Conservation (phyloP, 768 basidiomycete genomes). For the Epithele typhae region DNA sequence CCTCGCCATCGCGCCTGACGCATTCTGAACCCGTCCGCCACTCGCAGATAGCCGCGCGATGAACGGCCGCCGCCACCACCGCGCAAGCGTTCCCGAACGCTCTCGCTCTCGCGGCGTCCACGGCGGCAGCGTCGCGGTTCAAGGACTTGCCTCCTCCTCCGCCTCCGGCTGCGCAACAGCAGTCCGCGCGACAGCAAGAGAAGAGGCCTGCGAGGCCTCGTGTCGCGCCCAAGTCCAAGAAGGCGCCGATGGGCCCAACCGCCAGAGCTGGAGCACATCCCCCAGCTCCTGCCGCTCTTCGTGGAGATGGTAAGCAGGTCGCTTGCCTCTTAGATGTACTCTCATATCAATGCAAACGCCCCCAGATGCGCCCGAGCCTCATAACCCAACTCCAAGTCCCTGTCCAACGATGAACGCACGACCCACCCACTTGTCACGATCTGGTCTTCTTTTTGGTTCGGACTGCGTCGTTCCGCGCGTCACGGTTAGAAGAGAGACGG, state of each 20-base stretch:
- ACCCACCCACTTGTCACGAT: no score
- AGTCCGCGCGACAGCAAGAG: slow-evolving; percentile 13
- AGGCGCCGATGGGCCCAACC: slow-evolving; percentile 50
- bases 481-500: no score
- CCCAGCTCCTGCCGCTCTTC: slow-evolving; percentile 83
- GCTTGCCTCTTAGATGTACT: no score
- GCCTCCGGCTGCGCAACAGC: slow-evolving; percentile 36
- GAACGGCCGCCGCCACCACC: slow-evolving; percentile 1
- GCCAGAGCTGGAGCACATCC: slow-evolving; percentile 75
- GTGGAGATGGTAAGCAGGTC: slow-evolving; percentile 69
- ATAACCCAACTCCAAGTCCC: slow-evolving; percentile 18
- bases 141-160: slow-evolving; percentile 15
- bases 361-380: slow-evolving; percentile 37
- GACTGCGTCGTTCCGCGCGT: no score
- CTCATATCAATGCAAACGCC: not conserved
- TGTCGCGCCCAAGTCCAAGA: slow-evolving; percentile 28
- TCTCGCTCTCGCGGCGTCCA: slow-evolving; percentile 1
- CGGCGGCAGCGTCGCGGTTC: slow-evolving; percentile 5
- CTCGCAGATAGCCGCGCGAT: slow-evolving; percentile 9
- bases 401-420: no score
- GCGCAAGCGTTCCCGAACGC: slow-evolving; percentile 5
- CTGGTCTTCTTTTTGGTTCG: no score
- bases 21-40: slow-evolving; percentile 8
- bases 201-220: slow-evolving; percentile 6
- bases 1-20: not conserved